Evolutionary conservation across 805 yeast genomes (phyloP).

Genomic region (Lipomyces starkeyi): DNA sequence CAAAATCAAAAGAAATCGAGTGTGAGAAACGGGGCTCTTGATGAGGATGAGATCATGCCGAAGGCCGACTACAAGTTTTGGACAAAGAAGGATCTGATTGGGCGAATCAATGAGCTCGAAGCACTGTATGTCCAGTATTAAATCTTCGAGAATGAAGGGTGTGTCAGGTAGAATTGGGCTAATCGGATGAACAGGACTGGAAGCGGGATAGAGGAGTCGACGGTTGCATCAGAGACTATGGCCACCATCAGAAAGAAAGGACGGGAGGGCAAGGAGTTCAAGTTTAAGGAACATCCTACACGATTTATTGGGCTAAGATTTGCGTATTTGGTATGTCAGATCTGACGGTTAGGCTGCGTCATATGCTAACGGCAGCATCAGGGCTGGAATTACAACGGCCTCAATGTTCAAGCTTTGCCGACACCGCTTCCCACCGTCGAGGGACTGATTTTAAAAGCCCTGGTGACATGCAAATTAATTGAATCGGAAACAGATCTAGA

Average conservation of each 20-base stretch:
- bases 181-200: not conserved
- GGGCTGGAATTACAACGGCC: slow-evolving; percentile 95
- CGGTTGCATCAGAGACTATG: not conserved
- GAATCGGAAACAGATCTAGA: slow-evolving; percentile 56
- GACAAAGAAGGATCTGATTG: slow-evolving; percentile 69
- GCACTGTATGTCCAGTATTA: slow-evolving; percentile 12
- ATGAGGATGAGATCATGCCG: slow-evolving; percentile 20
- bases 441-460: slow-evolving; percentile 70
- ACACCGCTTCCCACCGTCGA: slow-evolving; percentile 90
- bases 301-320: slow-evolving; percentile 81
- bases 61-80: slow-evolving; percentile 58
- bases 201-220: slow-evolving; percentile 3
- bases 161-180: not conserved
- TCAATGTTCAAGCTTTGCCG: slow-evolving; percentile 74
- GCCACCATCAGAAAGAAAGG: slow-evolving; percentile 22
- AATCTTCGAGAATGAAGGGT: too few relatives aligned
- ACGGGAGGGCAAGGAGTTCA: slow-evolving; percentile 21
- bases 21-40: not conserved
- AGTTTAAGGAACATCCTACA: slow-evolving; percentile 43
- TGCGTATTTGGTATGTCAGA: slow-evolving; percentile 60
- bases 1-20: not conserved
- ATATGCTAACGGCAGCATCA: slow-evolving; percentile 20
- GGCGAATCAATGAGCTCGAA: slow-evolving; percentile 64
- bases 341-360: not conserved
- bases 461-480: slow-evolving; percentile 69